Percentiles rank a stretch among this genome's conserved stretches.
These are phyloP conservation scores for Pyronema omphalodes DNA, from an alignment of 495 filamentous ascomycete species.

Conservation along the genomic window DNA sequence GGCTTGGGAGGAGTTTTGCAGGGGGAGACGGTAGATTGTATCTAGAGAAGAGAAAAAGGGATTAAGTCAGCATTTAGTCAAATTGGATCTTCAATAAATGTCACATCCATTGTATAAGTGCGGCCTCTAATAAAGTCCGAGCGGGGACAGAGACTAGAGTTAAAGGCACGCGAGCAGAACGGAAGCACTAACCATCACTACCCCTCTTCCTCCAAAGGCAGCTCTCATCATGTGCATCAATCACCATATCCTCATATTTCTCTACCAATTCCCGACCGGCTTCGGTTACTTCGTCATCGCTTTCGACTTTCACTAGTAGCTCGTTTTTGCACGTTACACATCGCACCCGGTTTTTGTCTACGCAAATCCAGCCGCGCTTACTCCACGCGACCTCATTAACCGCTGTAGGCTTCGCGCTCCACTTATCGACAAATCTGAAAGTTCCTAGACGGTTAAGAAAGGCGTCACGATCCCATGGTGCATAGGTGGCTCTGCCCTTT, in stretches of 20 bases:
- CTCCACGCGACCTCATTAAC: constrained; percentile 92
- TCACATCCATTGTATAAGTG: no score
- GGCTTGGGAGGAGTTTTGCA: constrained; percentile 30
- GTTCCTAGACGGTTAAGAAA: constrained; percentile 71
- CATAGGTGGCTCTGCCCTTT: constrained; percentile 30
- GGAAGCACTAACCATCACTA: constrained; percentile 48
- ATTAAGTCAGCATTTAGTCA: no score
- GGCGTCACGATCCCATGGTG: constrained; percentile 63
- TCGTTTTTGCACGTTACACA: constrained; percentile 71
- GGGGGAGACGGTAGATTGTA: constrained; percentile 35
- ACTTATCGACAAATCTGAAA: constrained; percentile 75
- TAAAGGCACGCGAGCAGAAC: background rate
- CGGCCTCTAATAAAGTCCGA: no score
- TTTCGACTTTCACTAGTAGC: constrained; percentile 61
- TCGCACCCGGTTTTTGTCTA: constrained; percentile 58
- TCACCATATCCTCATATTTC: constrained; percentile 50
- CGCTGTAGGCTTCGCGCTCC: constrained; percentile 60
- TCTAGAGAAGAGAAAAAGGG: constrained; percentile 14
- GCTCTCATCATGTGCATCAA: constrained; percentile 57
- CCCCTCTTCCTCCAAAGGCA: constrained; percentile 76
- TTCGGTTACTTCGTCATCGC: constrained; percentile 37
- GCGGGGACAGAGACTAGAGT: background rate
- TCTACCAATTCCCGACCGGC: constrained; percentile 51
- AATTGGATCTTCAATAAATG: background rate
- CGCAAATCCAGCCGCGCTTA: constrained; percentile 79